Conservation (phyloP, 139 green algal species). For the Trebouxia sp. region DNA sequence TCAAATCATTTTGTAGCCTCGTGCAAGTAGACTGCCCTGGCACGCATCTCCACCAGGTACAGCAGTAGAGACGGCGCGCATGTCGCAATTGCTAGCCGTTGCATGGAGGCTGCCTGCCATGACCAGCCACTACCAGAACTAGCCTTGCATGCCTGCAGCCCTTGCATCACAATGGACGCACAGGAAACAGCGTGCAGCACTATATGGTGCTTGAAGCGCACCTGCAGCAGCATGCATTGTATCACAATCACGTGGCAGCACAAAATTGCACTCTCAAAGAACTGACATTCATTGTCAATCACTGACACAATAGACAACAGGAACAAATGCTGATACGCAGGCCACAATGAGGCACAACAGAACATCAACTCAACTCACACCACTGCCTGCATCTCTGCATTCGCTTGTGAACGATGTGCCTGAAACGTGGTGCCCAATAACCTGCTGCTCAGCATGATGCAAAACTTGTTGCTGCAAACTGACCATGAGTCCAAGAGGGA, state of each 20-base stretch:
- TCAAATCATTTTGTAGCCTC: constrained; percentile 21
- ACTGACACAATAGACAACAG: too few species aligned
- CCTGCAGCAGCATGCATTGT: neutral
- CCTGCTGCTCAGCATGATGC: too few species aligned
- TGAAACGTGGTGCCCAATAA: too few species aligned
- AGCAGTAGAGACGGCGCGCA: neutral
- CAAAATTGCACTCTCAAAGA: too few species aligned
- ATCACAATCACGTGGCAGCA: too few species aligned
- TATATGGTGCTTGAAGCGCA: neutral
- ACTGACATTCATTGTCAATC: too few species aligned
- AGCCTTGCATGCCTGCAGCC: neutral
- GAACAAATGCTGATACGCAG: too few species aligned
- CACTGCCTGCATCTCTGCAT: too few species aligned
- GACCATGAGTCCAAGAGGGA: neutral
- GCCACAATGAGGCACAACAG: too few species aligned
- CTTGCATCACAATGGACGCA: neutral
- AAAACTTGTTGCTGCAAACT: too few species aligned
- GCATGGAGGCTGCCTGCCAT: neutral
- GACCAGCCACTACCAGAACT: neutral
- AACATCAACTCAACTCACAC: too few species aligned
- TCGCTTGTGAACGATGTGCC: too few species aligned
- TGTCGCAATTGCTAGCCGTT: neutral
- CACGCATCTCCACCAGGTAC: neutral
- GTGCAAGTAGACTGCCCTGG: neutral
- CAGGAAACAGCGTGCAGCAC: neutral